These are phyloP conservation scores for Kuraishia floccosa DNA, from an alignment of 805 yeast species.

Conservation along the genomic window DNA sequence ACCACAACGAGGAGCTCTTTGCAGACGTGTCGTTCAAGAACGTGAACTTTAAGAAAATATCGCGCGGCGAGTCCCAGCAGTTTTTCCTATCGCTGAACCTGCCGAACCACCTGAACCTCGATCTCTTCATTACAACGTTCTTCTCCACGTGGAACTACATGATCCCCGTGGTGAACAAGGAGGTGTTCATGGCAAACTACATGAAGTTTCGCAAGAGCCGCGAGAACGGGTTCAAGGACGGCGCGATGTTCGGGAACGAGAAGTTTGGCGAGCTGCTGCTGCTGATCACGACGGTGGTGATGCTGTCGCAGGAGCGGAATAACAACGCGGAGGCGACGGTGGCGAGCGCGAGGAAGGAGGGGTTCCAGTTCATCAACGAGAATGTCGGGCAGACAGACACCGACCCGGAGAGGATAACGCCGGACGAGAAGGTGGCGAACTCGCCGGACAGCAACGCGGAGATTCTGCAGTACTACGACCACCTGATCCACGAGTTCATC, in stretches of 20 bases:
- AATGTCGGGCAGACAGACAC: not conserved
- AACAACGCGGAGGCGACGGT: constrained; percentile 4
- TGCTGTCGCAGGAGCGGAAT: constrained; percentile 24
- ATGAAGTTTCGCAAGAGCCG: constrained; percentile 30
- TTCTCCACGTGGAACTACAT: constrained; percentile 72
- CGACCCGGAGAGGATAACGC: not conserved
- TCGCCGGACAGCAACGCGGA: constrained; percentile 13
- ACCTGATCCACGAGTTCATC: constrained; percentile 49
- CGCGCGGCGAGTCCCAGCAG: constrained; percentile 27
- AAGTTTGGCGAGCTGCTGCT: constrained; percentile 44
- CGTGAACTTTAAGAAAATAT: constrained; percentile 24
- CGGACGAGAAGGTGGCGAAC: not conserved
- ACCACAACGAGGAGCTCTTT: constrained; percentile 18
- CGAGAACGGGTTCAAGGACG: constrained; percentile 29
- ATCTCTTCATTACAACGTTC: constrained; percentile 53
- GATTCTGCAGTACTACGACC: constrained; percentile 41
- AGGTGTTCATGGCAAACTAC: constrained; percentile 56
- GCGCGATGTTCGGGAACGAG: constrained; percentile 31
- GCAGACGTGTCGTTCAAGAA: constrained; percentile 18
- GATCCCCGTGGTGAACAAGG: constrained; percentile 60
- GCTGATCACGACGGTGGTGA: constrained; percentile 38
- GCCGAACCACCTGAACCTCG: constrained; percentile 49
- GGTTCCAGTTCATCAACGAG: not conserved
- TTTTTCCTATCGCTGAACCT: constrained; percentile 32
- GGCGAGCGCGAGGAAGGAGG: not conserved